Conservation (phyloP, 805 yeast genomes). For the Saitoella complicata region DNA sequence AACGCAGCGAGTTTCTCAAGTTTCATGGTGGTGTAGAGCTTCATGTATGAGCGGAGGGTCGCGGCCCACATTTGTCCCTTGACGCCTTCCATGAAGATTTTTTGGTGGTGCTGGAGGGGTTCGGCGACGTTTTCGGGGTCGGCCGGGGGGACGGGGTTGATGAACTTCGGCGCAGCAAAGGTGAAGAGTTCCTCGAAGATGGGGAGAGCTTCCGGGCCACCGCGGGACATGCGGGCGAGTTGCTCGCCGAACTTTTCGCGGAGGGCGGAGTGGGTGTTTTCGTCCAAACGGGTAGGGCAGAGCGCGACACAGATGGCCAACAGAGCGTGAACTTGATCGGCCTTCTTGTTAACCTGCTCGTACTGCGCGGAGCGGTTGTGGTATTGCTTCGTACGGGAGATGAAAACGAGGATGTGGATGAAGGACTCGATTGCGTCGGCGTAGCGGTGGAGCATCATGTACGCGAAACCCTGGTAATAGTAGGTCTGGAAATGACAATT, state of each 20-base stretch:
- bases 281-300: conserved; percentile 33
- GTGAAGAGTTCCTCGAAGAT: conserved; percentile 31
- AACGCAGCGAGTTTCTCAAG: conserved; percentile 28
- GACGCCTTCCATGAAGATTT: conserved; percentile 29
- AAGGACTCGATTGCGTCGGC: conserved; percentile 35
- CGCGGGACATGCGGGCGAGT: conserved; percentile 26
- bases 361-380: conserved; percentile 28
- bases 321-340: conserved; percentile 37
- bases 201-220: conserved; percentile 27
- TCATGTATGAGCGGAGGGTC: conserved; percentile 29
- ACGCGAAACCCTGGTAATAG: conserved; percentile 36
- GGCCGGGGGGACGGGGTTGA: conserved; percentile 24
- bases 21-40: conserved; percentile 32
- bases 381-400: conserved; percentile 30
- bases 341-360: conserved; percentile 31
- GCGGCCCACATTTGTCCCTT: conserved; percentile 25
- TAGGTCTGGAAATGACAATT: conserved; percentile 36
- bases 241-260: conserved; percentile 34
- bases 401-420: conserved; percentile 31
- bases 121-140: conserved; percentile 24
- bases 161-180: conserved; percentile 35
- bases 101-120: conserved; percentile 29
- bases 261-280: conserved; percentile 27
- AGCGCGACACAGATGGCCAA: conserved; percentile 31
- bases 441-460: conserved; percentile 34